Percentiles rank a stretch among this genome's conserved stretches.
These are phyloP conservation scores for Oehlia diaphana DNA, from an alignment of 192 early-diverging fungal species.

Conservation along the genomic window DNA sequence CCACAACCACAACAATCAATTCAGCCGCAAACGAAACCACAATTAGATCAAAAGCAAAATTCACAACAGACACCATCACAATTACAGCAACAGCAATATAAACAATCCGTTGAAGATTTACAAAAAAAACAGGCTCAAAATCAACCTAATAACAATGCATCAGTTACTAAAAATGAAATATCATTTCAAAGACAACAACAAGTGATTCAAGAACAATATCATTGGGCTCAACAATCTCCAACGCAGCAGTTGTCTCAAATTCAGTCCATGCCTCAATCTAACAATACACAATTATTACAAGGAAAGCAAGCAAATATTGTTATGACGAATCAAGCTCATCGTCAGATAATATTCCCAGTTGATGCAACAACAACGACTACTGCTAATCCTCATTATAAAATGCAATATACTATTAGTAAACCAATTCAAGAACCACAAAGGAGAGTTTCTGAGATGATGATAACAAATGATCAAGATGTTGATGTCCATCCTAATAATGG, in stretches of 20 bases:
- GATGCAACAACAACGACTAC: background rate
- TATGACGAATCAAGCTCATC: background rate
- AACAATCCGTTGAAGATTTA: background rate
- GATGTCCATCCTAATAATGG: background rate
- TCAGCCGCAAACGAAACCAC: slow-evolving; percentile 12
- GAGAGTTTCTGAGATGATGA: background rate
- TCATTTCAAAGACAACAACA: slow-evolving; percentile 3
- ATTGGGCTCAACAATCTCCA: background rate
- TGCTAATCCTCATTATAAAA: slow-evolving; percentile 1
- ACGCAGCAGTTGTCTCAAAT: background rate
- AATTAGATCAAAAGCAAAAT: background rate
- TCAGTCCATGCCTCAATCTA: background rate
- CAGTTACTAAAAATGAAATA: background rate
- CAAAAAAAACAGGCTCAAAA: slow-evolving; percentile 4
- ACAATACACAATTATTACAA: slow-evolving; percentile 10
- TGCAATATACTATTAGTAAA: background rate
- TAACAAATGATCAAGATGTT: background rate
- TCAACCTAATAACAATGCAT: background rate
- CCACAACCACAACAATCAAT: background rate
- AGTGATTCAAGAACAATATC: background rate
- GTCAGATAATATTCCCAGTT: slow-evolving; percentile 13
- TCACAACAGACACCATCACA: background rate
- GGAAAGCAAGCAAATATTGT: background rate
- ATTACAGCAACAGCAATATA: slow-evolving; percentile 11
- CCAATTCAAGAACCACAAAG: slow-evolving; percentile 5